Evolutionary conservation across 2,329 filamentous ascomycete species (phyloP), one percentile per base, ranked within the genome.

Genomic region (Exophiala mesophila): DNA sequence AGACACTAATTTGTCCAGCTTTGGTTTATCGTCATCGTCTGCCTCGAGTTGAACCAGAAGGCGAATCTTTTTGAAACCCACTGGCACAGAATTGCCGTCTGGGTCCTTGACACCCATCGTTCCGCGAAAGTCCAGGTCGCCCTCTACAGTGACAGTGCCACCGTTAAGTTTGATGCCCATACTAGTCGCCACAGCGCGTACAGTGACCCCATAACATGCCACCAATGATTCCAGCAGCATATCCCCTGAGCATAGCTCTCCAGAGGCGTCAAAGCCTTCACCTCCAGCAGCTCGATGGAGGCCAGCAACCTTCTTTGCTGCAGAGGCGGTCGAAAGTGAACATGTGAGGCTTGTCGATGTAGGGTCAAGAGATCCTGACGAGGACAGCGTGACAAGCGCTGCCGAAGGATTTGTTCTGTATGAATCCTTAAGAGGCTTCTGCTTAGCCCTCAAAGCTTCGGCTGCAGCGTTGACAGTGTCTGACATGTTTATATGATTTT

Each of bases 201-300:
- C 59, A n/a, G 70, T 73, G 3, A 73, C 70, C 17, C 70, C 70
- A 1, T 70, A 66, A 55, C 70, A 73, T 3, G 70, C 70, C 3
- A 74, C 70, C 2, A 73, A 60, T 0, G 69, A 69, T 43, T 73
- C 70, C 9, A 73, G 63, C 9, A 74, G 60, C 68, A 73, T 70
- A 50, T 73, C 69, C 9, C 70, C 70, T 0, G 63, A 67, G 59
- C 70, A 73, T 2, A 73, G 60, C 49, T 73, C 69, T 41, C 70
- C 69, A 1, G 65, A 69, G 3, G 44, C 48, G 39, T 55, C 53
- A 36, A 73, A 63, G 12, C 61, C 64, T n/a, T 63, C 60, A 28
- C 70, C 70, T 26, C 70, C 70, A 3, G 70, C 70, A 50, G 65
- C 66, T 31, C 64, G 66, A 51, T 73, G 70, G 28, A 73, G 60